Evolutionary conservation across 192 early-diverging fungal species (phyloP), one percentile per base, ranked within the genome.

Genomic region (Helicostylum pulchrum): DNA sequence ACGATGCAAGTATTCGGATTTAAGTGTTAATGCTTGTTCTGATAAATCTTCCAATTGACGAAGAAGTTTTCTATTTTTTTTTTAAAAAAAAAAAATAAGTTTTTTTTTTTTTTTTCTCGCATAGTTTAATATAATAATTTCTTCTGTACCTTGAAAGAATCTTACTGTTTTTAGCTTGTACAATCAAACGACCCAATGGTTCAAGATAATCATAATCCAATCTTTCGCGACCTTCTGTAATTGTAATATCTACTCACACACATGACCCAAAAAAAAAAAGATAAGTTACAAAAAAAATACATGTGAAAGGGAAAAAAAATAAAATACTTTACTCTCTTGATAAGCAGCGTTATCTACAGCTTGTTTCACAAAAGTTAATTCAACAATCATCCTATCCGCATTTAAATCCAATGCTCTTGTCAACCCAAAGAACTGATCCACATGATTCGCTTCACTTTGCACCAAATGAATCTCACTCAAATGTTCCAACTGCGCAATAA

Each of bases 401-500:
- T 85, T 87, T 49, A 83, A 74, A n/a, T 89, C 88, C 66, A 89
- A 54, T 2, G 71, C 74, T 32, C 74, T 75, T 14, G 76, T 78
- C 23, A 73, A 67, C 20, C 75, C 80, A 31, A 77, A 73, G 73
- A 83, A 79, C 36, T 81, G 80, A 42, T 82, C 85, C 4, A 77
- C 75, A 34, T 78, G 76, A 4, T 81, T 77, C 6, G 75, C 63
- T 23, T 80, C 70, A n/a, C 75, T 72, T 12, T 61, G 56, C 0
- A 77, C 64, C 30, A 92, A 71, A 50, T 88, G 87, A 2, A 80
- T 67, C 7, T 91, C 90, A 14, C 83, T 78, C 19, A 93, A 65
- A 21, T 84, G 83, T 42, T 84, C 80, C 26, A 93, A 58, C 51
- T 92, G 89, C 0, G 85, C 66, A 12, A 88, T 83, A 31, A 86